Conservation (phyloP, 2,329 filamentous ascomycete genomes). For the Penicillium sp. region DNA sequence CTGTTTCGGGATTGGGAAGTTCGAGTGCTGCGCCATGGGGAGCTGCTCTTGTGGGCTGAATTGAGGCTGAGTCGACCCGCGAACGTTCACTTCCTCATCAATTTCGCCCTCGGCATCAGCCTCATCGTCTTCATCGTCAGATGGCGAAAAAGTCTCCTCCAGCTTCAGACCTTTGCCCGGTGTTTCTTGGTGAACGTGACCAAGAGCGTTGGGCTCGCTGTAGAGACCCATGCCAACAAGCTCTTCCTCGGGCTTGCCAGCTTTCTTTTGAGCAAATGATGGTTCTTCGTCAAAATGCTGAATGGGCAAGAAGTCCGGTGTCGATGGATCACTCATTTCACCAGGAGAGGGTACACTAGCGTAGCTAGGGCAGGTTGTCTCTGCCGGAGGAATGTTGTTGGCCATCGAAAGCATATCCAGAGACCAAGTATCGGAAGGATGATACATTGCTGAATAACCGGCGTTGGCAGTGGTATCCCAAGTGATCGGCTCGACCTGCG, state of each 20-base stretch:
- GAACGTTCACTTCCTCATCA: constrained; percentile 20
- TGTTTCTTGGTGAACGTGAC: constrained; percentile 63
- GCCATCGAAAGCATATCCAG: constrained; percentile 44
- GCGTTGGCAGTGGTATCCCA: constrained; percentile 33
- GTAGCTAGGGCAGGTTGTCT: constrained; percentile 40
- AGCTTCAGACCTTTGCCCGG: constrained; percentile 77
- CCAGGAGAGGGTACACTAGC: constrained; percentile 45
- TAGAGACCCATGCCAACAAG: constrained; percentile 75
- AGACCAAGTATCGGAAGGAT: constrained; percentile 39
- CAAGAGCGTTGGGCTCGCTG: constrained; percentile 67
- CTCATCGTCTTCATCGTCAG: constrained; percentile 66
- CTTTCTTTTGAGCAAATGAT: constrained; percentile 52
- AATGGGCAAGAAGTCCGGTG: constrained; percentile 48
- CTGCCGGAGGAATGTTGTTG: constrained; percentile 40
- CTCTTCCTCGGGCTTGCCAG: constrained; percentile 58
- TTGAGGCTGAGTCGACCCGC: constrained; percentile 23
- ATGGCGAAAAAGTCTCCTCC: constrained; percentile 75
- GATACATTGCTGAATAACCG: constrained; percentile 29
- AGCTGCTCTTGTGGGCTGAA: constrained; percentile 12
- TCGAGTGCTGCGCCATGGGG: constrained; percentile 21
- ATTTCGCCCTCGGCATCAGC: constrained; percentile 57
- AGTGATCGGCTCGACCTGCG: constrained; percentile 36
- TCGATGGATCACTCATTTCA: constrained; percentile 43
- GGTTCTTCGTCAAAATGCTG: constrained; percentile 40
- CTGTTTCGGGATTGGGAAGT: constrained; percentile 25